Conservation (phyloP, 2,329 filamentous ascomycete species). For the Paramyrothecium roridum region DNA sequence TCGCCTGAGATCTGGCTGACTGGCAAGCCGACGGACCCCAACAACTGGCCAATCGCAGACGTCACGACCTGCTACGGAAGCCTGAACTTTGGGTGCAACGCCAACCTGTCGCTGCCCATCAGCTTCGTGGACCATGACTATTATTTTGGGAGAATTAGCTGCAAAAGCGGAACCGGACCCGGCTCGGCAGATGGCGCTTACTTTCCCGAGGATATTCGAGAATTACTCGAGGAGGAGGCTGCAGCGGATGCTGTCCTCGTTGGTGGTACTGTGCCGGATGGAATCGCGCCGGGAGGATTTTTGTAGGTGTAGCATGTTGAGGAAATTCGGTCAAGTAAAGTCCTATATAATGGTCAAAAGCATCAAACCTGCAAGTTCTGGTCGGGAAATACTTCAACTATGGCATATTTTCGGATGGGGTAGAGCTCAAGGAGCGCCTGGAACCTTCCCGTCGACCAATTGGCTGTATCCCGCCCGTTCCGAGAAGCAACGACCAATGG, state of each 20-base stretch:
- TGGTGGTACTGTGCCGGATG: not conserved
- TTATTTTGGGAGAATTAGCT: not conserved
- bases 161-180: not conserved
- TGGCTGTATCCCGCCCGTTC: no score
- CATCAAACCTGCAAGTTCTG: no score
- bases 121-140: not conserved
- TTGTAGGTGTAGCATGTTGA: no score
- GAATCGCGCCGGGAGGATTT: no score
- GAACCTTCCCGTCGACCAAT: no score
- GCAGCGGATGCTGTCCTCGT: not conserved
- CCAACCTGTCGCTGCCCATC: not conserved
- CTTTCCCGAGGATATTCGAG: not conserved
- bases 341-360: no score
- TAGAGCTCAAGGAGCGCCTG: no score
- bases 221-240: not conserved
- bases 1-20: conserved; percentile 60
- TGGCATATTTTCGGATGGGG: no score
- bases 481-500: no score
- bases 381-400: no score
- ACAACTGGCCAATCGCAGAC: not conserved
- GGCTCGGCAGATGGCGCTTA: not conserved
- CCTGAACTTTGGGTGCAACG: not conserved
- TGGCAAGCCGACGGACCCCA: not conserved
- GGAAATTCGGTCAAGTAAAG: no score
- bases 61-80: not conserved